Conservation (phyloP, 805 yeast species). For the Wickerhamomyces strasburgensis region DNA sequence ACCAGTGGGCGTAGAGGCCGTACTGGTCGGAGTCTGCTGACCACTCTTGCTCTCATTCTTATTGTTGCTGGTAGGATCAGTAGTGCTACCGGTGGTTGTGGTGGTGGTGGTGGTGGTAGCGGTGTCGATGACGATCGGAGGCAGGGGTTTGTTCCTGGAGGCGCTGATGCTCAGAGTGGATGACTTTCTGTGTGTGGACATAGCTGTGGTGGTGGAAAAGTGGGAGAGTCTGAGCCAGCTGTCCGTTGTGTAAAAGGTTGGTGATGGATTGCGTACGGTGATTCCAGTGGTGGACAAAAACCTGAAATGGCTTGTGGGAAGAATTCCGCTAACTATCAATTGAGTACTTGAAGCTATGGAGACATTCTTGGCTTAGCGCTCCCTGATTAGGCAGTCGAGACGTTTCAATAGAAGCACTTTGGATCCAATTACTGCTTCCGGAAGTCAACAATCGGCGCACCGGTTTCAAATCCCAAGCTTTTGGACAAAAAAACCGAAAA, state of each 20-base stretch:
- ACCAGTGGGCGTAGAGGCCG: constrained; percentile 1
- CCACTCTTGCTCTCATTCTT: neutral
- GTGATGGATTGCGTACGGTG: neutral
- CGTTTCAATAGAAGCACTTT: neutral
- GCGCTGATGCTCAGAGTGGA: constrained; percentile 23
- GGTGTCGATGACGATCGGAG: constrained; percentile 21
- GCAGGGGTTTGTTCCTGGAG: constrained; percentile 26
- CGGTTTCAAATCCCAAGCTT: too few relatives aligned
- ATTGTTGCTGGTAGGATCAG: neutral
- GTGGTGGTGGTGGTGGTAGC: constrained; percentile 6
- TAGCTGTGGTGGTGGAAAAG: too few relatives aligned
- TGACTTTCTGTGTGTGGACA: constrained; percentile 20
- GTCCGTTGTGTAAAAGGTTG: too few relatives aligned
- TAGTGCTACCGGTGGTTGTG: constrained; percentile 1
- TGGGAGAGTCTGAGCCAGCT: too few relatives aligned
- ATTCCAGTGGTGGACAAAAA: neutral
- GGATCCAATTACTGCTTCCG: neutral
- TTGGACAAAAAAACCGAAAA: too few relatives aligned
- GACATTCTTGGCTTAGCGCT: too few relatives aligned
- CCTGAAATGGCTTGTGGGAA: constrained; percentile 1
- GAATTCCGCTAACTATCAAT: too few relatives aligned
- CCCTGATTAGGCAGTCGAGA: neutral
- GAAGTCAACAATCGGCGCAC: neutral
- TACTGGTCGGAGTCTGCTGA: neutral
- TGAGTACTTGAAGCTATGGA: too few relatives aligned